A percentile compares a stretch with the other conserved stretches of the same genome.
Evolutionary conservation across 345 rosid species (phyloP).

Genomic region (Citrus sp.): DNA sequence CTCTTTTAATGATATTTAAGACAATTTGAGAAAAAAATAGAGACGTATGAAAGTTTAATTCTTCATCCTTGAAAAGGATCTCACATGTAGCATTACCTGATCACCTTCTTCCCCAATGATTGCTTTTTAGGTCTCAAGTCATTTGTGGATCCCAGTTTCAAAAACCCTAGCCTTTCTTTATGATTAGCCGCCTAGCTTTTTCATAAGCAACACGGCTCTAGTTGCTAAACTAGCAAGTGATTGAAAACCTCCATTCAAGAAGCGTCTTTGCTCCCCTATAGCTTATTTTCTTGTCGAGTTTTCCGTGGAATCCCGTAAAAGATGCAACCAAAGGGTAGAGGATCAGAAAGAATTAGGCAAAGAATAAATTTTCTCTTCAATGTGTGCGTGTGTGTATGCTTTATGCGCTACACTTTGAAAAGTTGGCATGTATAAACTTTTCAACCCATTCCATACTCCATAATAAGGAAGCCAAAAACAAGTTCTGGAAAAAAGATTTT

Average conservation of each 20-base stretch:
- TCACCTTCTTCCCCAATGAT: constrained; percentile 7
- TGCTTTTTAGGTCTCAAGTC: neutral
- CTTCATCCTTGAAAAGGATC: constrained; percentile 9
- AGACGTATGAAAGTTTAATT: constrained; percentile 26
- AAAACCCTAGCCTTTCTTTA: constrained; percentile 10
- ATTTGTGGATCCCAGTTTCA: constrained; percentile 12
- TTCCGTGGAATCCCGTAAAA: neutral
- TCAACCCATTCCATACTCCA: no score
- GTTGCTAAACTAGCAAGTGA: neutral
- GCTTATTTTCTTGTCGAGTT: neutral
- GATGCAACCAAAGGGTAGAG: neutral
- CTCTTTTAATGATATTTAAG: neutral
- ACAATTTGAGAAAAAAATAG: neutral
- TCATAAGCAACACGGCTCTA: neutral
- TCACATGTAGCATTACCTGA: neutral
- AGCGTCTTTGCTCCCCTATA: no score
- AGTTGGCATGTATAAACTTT: neutral
- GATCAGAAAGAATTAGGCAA: neutral
- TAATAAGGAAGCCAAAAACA: neutral
- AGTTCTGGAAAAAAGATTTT: neutral
- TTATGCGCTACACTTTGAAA: neutral
- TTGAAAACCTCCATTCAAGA: neutral
- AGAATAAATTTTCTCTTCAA: neutral
- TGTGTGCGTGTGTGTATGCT: neutral
- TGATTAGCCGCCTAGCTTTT: neutral